Evolutionary conservation across 2,329 filamentous ascomycete species (phyloP).

Genomic region (Fusarium sambucinum): DNA sequence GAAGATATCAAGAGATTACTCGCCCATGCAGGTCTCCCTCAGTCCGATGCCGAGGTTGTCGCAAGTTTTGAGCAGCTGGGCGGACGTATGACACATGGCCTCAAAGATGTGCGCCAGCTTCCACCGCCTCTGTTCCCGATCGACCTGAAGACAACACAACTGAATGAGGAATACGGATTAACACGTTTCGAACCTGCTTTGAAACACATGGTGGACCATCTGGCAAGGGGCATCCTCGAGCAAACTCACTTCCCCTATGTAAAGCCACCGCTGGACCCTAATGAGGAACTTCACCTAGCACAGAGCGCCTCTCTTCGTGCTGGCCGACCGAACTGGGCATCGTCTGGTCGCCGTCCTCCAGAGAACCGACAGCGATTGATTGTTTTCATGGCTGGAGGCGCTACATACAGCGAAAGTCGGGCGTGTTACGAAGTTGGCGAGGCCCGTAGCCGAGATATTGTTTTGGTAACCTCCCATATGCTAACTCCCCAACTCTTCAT

Average conservation of each 20-base stretch:
- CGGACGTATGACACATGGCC: conserved; percentile 72
- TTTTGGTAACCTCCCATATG: conserved; percentile 93
- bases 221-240: conserved; percentile 76
- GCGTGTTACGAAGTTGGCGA: conserved; percentile 88
- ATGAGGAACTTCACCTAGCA: conserved; percentile 67
- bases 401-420: conserved; percentile 90
- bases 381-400: conserved; percentile 94
- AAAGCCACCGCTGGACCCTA: conserved; percentile 74
- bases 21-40: conserved; percentile 82
- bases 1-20: conserved; percentile 89
- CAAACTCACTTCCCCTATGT: conserved; percentile 76
- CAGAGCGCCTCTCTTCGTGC: conserved; percentile 84
- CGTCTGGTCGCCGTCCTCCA: conserved; percentile 75
- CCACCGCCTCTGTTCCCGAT: conserved; percentile 77
- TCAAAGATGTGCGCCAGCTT: conserved; percentile 81
- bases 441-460: conserved; percentile 81
- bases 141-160: conserved; percentile 67
- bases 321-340: conserved; percentile 95
- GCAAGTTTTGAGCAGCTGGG: conserved; percentile 86
- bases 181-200: conserved; percentile 86
- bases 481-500: conserved; percentile 85
- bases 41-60: conserved; percentile 78
- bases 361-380: conserved; percentile 93
- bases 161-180: conserved; percentile 83
- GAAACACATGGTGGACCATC: conserved; percentile 83